Percentiles rank a stretch among this genome's conserved stretches.
These are phyloP conservation scores for Kodamaea sagamina DNA, from an alignment of 805 yeast genomes.

Conservation along the genomic window DNA sequence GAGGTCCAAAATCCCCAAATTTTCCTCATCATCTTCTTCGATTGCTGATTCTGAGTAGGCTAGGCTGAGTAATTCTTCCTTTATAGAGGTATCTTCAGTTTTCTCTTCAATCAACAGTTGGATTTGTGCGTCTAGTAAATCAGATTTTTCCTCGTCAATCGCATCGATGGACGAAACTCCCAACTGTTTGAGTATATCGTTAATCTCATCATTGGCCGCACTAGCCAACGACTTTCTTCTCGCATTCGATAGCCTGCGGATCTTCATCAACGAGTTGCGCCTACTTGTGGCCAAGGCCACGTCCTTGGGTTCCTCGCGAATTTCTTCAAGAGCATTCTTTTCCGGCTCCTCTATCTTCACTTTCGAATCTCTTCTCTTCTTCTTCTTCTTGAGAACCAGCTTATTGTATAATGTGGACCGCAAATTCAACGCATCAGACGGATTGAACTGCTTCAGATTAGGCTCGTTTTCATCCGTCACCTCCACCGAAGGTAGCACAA, in stretches of 20 bases:
- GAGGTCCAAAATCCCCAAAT: constrained; percentile 17
- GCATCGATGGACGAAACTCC: constrained; percentile 35
- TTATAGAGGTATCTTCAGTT: constrained; percentile 15
- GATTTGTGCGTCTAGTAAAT: constrained; percentile 34
- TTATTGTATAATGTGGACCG: constrained; percentile 49
- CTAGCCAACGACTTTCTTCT: constrained; percentile 41
- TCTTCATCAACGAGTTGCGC: constrained; percentile 19
- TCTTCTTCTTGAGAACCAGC: constrained; percentile 11
- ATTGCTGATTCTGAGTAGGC: constrained; percentile 28
- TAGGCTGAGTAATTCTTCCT: constrained; percentile 20
- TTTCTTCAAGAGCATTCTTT: neutral
- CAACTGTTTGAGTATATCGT: constrained; percentile 37
- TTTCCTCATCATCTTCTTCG: constrained; percentile 35
- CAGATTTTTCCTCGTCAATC: constrained; percentile 31
- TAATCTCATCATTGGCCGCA: constrained; percentile 42
- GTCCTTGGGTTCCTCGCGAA: neutral
- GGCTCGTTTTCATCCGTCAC: constrained; percentile 27
- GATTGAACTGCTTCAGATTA: constrained; percentile 45
- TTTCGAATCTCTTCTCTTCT: constrained; percentile 8
- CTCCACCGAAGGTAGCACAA: constrained; percentile 76
- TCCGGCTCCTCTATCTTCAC: constrained; percentile 9
- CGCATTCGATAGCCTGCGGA: constrained; percentile 37
- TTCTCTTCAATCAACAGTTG: constrained; percentile 29
- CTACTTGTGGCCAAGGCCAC: constrained; percentile 6
- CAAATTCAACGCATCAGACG: constrained; percentile 62